A percentile compares a stretch with the other conserved stretches of the same genome.
Conservation (phyloP, 2,329 filamentous ascomycete species). For the Alternaria triticina region DNA sequence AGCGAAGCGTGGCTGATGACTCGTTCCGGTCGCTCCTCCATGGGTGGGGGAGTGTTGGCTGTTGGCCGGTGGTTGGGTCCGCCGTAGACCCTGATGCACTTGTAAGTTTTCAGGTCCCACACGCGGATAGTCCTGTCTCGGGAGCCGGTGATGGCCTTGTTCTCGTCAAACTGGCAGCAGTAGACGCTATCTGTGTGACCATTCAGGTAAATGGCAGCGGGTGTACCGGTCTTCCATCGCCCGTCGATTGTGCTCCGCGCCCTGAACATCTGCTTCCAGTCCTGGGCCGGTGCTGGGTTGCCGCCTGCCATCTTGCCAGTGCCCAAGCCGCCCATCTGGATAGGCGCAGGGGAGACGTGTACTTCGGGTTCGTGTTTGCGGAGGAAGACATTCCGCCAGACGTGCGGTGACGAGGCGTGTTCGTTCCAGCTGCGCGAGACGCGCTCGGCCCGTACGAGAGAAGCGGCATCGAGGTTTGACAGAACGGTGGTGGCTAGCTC, state of each 20-base stretch:
- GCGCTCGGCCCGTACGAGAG: constrained; percentile 61
- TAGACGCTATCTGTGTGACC: constrained; percentile 97
- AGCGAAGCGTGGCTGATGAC: constrained; percentile 54
- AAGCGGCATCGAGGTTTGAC: constrained; percentile 64
- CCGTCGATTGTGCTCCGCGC: constrained; percentile 76
- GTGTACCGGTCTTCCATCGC: constrained; percentile 80
- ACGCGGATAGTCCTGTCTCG: constrained; percentile 94
- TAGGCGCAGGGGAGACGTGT: constrained; percentile 53
- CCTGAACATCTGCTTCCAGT: constrained; percentile 87
- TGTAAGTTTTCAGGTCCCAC: constrained; percentile 90
- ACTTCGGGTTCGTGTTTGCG: constrained; percentile 58
- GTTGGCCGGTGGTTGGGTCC: constrained; percentile 67
- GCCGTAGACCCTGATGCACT: constrained; percentile 86
- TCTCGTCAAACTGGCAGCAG: constrained; percentile 96
- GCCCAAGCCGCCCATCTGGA: constrained; percentile 60
- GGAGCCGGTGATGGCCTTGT: constrained; percentile 96
- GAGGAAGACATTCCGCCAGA: constrained; percentile 69
- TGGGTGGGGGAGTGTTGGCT: constrained; percentile 55
- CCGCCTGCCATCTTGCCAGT: constrained; percentile 58
- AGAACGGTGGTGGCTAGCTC: constrained; percentile 67
- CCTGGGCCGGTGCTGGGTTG: constrained; percentile 60
- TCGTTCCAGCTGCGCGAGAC: constrained; percentile 65
- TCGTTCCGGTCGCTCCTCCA: constrained; percentile 50
- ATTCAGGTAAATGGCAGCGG: constrained; percentile 85
- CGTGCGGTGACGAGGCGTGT: constrained; percentile 62